phyloP scores from a whole-genome alignment of 139 green algal genomes.

The Klebsormidium nitens region DNA sequence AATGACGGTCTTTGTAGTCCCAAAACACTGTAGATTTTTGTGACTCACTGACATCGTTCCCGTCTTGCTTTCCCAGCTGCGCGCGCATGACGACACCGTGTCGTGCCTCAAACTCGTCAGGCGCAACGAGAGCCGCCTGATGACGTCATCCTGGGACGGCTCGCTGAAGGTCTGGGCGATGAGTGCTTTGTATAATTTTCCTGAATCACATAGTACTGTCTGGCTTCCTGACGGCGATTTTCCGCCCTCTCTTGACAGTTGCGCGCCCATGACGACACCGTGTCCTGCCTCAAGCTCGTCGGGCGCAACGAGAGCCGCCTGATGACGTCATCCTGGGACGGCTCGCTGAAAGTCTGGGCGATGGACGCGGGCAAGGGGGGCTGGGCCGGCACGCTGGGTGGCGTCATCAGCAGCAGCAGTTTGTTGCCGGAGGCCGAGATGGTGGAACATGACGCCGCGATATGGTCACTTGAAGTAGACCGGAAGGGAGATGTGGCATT shows the following conservation, averaged over 20 bases:
- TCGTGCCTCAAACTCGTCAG: constrained; percentile 4
- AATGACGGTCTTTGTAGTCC: too few species aligned
- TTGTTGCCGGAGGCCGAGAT: too few species aligned
- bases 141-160: constrained; percentile 17
- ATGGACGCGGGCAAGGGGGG: background rate
- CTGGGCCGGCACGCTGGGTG: too few species aligned
- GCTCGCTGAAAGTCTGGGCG: constrained; percentile 7
- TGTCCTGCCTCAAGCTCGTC: constrained; percentile 12
- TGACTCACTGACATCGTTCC: too few species aligned
- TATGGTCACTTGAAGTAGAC: too few species aligned
- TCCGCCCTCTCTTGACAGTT: background rate
- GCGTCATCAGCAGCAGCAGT: too few species aligned
- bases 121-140: background rate
- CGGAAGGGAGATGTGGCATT: too few species aligned
- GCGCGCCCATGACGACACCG: constrained; percentile 13
- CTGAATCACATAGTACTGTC: background rate
- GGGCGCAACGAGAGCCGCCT: background rate
- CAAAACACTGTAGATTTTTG: too few species aligned
- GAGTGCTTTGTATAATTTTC: background rate
- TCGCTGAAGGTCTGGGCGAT: constrained; percentile 7
- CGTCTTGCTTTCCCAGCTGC: background rate
- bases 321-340: constrained; percentile 15
- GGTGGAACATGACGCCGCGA: too few species aligned
- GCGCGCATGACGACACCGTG: constrained; percentile 15
- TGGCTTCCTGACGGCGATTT: background rate